Base-by-base conservation (phyloP, 164 flowering plant species). In the Umbilicus rupestris region DNA sequence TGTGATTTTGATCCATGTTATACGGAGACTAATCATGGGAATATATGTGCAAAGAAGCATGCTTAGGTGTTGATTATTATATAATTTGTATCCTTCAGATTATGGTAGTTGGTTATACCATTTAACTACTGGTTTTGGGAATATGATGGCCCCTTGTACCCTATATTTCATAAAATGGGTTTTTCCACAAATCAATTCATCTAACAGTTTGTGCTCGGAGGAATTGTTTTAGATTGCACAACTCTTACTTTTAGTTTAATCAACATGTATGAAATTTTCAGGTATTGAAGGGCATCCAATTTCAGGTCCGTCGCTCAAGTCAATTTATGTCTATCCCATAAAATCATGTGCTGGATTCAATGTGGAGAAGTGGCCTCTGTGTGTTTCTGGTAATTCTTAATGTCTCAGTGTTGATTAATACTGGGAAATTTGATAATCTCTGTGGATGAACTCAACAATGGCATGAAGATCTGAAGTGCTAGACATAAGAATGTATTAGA, bases 301-400 rank as follows among this genome's bases (percentile, higher is more conserved):
- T 68, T 33, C 67, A 9, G 63, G 62, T 58, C 60, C 66, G 63
- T 72, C 71, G 69, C 82, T 94, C 22, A 83, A 80, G 74, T 84
- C 92, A n/a, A 87, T 94, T 8, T 74, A 75, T 22, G 46, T 94
- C 63, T 94, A 89, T 71, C 99, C 99, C 62, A 89, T 94, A 73
- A 94, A 94, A 74, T 94, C 99, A 16, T 94, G 99, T 79, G 86
- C 75, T 24, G 97, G 99, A 63, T 94, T 94, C 77, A 81, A 66
- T 50, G 87, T 79, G 33, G 80, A 87, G 42, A 80, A 80, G 66
- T 94, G 99, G 99, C 96, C 96, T 57, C 73, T 91, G 5, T 77
- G 87, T 74, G 69, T 69, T 71, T 79, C 85, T 17, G 99, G 99
- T 89, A 83, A 3, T 37, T 35, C 39, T 69, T 37, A 20, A 7